A percentile compares a stretch with the other conserved stretches of the same genome.
These are phyloP conservation scores for Pseudogymnoascus sp. DNA, from an alignment of 2,329 filamentous ascomycete species.

Conservation along the genomic window DNA sequence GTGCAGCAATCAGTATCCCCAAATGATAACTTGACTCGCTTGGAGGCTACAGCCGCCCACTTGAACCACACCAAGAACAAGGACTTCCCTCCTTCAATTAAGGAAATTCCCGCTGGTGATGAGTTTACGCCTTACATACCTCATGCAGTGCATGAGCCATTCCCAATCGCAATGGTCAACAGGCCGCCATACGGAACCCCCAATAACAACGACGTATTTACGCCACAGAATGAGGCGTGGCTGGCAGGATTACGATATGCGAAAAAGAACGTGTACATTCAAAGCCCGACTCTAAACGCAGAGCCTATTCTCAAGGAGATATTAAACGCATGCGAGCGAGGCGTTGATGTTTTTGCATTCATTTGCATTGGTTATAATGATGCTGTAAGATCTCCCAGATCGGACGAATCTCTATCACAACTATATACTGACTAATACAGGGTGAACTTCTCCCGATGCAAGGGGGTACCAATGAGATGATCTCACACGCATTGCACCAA, in stretches of 20 bases:
- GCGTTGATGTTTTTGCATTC: conserved; percentile 62
- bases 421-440: conserved; percentile 25
- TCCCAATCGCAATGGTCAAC: conserved; percentile 67
- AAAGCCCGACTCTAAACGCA: conserved; percentile 72
- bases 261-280: conserved; percentile 61
- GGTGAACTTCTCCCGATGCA: conserved; percentile 71
- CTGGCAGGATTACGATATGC: conserved; percentile 63
- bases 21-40: conserved; percentile 42
- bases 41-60: conserved; percentile 56
- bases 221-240: conserved; percentile 72
- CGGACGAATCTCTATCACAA: background rate
- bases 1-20: conserved; percentile 52
- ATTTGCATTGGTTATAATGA: conserved; percentile 77
- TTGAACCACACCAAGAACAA: conserved; percentile 57
- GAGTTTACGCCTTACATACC: conserved; percentile 63
- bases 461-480: conserved; percentile 69
- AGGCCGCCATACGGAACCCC: conserved; percentile 60
- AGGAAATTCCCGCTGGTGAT: conserved; percentile 44
- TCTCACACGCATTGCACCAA: conserved; percentile 52
- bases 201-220: conserved; percentile 53
- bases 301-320: conserved; percentile 59
- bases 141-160: conserved; percentile 44
- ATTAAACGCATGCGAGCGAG: conserved; percentile 56
- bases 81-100: conserved; percentile 44
- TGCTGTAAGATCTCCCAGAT: conserved; percentile 34